phyloP scores from a whole-genome alignment of 495 filamentous ascomycete species.

The Patellaria atrata region DNA sequence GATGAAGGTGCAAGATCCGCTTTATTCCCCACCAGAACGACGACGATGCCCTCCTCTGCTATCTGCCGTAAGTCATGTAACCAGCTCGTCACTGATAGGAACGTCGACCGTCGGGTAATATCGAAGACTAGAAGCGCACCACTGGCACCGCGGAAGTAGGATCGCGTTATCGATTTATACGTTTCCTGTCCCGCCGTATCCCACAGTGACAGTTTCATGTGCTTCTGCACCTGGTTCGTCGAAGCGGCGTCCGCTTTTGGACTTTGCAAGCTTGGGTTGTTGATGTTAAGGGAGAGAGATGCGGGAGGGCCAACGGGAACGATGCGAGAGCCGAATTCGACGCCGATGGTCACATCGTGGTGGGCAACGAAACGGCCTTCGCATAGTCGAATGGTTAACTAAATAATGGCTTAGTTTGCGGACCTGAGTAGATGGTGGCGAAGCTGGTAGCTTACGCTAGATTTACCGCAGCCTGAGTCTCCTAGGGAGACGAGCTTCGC shows the following conservation, averaged over 20 bases:
- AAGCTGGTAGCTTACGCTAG: conserved; percentile 46
- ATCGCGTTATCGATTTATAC: conserved; percentile 86
- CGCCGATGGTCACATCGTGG: conserved; percentile 95
- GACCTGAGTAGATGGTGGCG: conserved; percentile 4
- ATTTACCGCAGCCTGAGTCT: conserved; percentile 88
- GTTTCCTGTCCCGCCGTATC: conserved; percentile 97
- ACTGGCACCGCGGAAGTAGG: conserved; percentile 86
- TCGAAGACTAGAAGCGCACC: conserved; percentile 93
- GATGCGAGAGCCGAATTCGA: conserved; percentile 90
- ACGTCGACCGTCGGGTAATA: conserved; percentile 74
- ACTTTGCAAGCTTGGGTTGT: conserved; percentile 25
- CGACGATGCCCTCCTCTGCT: conserved; percentile 83
- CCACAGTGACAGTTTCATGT: conserved; percentile 65
- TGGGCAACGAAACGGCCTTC: conserved; percentile 87
- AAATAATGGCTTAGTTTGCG: not conserved
- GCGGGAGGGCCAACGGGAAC: conserved; percentile 79
- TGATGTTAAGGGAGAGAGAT: conserved; percentile 33
- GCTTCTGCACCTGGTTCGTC: conserved; percentile 37
- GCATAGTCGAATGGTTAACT: conserved; percentile 89
- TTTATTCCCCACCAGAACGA: conserved; percentile 93
- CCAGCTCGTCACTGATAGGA: conserved; percentile 75
- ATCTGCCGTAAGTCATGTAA: conserved; percentile 83
- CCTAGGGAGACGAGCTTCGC: conserved; percentile 96
- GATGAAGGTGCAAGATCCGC: conserved; percentile 48
- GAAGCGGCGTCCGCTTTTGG: not conserved